Conservation (phyloP, 2,329 filamentous ascomycete genomes). For the Ceratocystis variospora region DNA sequence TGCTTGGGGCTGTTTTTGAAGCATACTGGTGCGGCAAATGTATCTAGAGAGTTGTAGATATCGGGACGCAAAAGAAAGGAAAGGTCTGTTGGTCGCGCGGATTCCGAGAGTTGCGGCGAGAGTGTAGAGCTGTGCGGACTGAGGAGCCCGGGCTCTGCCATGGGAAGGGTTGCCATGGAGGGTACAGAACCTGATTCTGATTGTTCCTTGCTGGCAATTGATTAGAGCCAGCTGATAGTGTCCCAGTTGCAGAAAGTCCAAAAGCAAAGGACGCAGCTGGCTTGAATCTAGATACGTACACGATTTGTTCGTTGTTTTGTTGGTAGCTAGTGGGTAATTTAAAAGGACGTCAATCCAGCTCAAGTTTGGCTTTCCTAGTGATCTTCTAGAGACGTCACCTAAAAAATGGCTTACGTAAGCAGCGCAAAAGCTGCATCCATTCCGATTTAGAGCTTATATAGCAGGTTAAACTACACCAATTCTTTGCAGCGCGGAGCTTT, state of each 20-base stretch:
- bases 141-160: conserved; percentile 13
- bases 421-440: neutral
- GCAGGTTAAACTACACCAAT: neutral
- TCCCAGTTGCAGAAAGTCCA: neutral
- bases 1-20: conserved; percentile 57
- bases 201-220: neutral
- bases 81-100: conserved; percentile 48
- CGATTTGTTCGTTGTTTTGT: no score
- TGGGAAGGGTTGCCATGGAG: conserved; percentile 19
- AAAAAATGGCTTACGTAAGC: neutral
- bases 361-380: neutral
- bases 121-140: conserved; percentile 21
- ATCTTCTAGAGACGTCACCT: neutral
- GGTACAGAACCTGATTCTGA: neutral
- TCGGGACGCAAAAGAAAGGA: conserved; percentile 65
- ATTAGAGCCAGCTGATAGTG: neutral
- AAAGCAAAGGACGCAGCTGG: no score
- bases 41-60: conserved; percentile 69
- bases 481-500: neutral
- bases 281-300: no score
- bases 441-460: neutral
- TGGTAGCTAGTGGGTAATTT: neutral
- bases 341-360: neutral
- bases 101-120: conserved; percentile 23
- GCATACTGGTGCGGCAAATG: conserved; percentile 43